Conservation (phyloP, 129 eudicot species). For the Flaveria brownii region DNA sequence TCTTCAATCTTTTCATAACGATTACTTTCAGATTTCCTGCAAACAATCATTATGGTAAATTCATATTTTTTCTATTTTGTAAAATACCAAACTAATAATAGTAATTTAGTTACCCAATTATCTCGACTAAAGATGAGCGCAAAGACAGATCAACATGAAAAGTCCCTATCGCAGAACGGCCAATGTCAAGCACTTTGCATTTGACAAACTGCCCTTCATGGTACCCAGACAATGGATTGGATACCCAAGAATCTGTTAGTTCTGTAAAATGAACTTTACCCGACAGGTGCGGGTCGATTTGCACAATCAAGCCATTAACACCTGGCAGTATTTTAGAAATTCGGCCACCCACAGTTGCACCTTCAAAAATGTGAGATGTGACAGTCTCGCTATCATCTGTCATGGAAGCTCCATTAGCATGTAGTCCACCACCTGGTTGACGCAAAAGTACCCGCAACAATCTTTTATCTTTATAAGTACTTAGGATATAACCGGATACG, state of each 20-base stretch:
- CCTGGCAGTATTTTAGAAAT: constrained; percentile 82
- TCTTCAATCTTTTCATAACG: constrained; percentile 64
- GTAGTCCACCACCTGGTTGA: constrained; percentile 38
- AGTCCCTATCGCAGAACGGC: constrained; percentile 56
- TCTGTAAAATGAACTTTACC: constrained; percentile 94
- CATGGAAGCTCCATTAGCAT: constrained; percentile 26
- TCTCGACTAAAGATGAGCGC: constrained; percentile 42
- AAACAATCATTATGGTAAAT: constrained; percentile 16
- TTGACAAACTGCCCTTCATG: constrained; percentile 86
- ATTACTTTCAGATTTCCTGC: constrained; percentile 40
- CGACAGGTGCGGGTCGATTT: constrained; percentile 66
- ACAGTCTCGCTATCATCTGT: constrained; percentile 35
- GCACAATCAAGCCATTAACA: constrained; percentile 87
- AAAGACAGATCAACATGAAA: constrained; percentile 78
- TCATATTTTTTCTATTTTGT: not conserved
- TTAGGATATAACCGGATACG: constrained; percentile 57
- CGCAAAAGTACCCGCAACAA: constrained; percentile 56
- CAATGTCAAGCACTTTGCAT: constrained; percentile 67
- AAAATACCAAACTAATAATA: constrained; percentile 10
- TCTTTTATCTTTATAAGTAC: constrained; percentile 57
- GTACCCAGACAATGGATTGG: constrained; percentile 73
- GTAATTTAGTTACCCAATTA: constrained; percentile 38
- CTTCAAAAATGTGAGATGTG: constrained; percentile 52
- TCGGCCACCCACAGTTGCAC: constrained; percentile 71
- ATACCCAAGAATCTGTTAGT: constrained; percentile 55